These are phyloP conservation scores for Amoeboaphelidium occidentale DNA, from an alignment of 371 early-diverging fungal genomes.

Conservation along the genomic window DNA sequence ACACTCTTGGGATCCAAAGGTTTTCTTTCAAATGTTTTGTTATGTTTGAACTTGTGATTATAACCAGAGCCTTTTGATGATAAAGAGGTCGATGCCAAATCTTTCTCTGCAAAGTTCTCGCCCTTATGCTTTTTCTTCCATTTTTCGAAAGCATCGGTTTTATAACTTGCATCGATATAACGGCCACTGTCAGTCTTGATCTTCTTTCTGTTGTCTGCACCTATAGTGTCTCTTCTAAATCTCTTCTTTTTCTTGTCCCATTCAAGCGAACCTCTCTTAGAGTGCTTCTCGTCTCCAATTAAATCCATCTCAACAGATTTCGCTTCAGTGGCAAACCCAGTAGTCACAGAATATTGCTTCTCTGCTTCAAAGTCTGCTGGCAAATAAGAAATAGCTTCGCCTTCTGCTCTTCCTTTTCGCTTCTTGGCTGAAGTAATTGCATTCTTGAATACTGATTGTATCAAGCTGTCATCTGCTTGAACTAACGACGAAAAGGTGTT, in stretches of 20 bases:
- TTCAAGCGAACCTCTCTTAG: slow-evolving; percentile 27
- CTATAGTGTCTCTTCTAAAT: slow-evolving; percentile 50
- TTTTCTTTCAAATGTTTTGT: slow-evolving; percentile 25
- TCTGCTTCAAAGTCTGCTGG: slow-evolving; percentile 35
- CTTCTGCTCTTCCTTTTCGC: slow-evolving; percentile 4
- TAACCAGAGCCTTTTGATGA: neutral
- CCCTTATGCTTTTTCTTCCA: slow-evolving; percentile 72
- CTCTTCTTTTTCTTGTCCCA: slow-evolving; percentile 88
- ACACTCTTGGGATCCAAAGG: slow-evolving; percentile 29
- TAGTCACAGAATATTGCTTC: slow-evolving; percentile 67
- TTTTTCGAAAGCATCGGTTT: slow-evolving; percentile 43
- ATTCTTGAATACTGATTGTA: slow-evolving; percentile 5
- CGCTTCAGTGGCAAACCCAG: slow-evolving; percentile 61
- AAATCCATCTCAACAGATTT: slow-evolving; percentile 47
- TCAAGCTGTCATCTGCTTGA: too few relatives aligned
- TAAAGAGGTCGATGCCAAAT: neutral
- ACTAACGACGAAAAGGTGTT: neutral
- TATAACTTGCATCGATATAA: slow-evolving; percentile 65
- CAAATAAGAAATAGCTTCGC: neutral
- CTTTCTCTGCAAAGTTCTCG: slow-evolving; percentile 28
- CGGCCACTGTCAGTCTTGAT: slow-evolving; percentile 77
- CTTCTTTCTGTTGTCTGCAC: slow-evolving; percentile 84
- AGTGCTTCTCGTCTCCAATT: slow-evolving; percentile 54
- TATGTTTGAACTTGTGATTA: slow-evolving; percentile 31
- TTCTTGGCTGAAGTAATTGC: slow-evolving; percentile 4